phyloP scores from a whole-genome alignment of 805 yeast genomes.

The Yamadazyma kitorensis region DNA sequence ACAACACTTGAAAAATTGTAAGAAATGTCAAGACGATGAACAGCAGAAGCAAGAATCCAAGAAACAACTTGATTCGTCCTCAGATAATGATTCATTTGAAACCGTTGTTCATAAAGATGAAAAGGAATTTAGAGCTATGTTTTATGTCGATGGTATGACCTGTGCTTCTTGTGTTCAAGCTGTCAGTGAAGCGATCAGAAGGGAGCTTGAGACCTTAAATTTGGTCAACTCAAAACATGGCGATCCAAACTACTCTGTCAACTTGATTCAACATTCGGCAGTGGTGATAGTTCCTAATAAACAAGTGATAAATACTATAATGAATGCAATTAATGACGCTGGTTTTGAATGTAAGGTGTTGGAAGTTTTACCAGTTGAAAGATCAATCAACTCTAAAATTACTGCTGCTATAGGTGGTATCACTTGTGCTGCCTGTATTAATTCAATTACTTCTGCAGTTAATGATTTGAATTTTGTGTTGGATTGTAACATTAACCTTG shows the following conservation, averaged over 20 bases:
- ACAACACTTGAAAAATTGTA: slow-evolving; percentile 42
- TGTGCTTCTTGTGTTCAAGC: slow-evolving; percentile 37
- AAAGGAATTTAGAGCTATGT: slow-evolving; percentile 45
- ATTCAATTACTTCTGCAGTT: slow-evolving; percentile 49
- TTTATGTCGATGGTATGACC: slow-evolving; percentile 48
- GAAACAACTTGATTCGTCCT: slow-evolving; percentile 12
- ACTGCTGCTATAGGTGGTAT: slow-evolving; percentile 69
- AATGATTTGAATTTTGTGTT: slow-evolving; percentile 49
- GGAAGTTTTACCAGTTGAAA: slow-evolving; percentile 58
- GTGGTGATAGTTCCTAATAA: slow-evolving; percentile 52
- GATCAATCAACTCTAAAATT: slow-evolving; percentile 47
- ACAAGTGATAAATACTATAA: slow-evolving; percentile 36
- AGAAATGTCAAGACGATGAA: slow-evolving; percentile 32
- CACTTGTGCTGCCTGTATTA: slow-evolving; percentile 70
- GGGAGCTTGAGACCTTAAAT: slow-evolving; percentile 12
- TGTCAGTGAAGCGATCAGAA: slow-evolving; percentile 27
- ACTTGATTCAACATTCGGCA: slow-evolving; percentile 51
- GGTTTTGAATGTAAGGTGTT: slow-evolving; percentile 49
- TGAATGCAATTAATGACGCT: slow-evolving; percentile 23
- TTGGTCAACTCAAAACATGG: slow-evolving; percentile 9
- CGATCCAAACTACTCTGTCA: slow-evolving; percentile 45
- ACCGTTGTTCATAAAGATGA: slow-evolving; percentile 23
- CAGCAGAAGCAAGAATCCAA: slow-evolving; percentile 6
- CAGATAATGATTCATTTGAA: slow-evolving; percentile 18
- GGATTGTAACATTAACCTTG: slow-evolving; percentile 52